Evolutionary conservation across 108 stramenopile species (phyloP).

Genomic region (Schizochytrium sp.): DNA sequence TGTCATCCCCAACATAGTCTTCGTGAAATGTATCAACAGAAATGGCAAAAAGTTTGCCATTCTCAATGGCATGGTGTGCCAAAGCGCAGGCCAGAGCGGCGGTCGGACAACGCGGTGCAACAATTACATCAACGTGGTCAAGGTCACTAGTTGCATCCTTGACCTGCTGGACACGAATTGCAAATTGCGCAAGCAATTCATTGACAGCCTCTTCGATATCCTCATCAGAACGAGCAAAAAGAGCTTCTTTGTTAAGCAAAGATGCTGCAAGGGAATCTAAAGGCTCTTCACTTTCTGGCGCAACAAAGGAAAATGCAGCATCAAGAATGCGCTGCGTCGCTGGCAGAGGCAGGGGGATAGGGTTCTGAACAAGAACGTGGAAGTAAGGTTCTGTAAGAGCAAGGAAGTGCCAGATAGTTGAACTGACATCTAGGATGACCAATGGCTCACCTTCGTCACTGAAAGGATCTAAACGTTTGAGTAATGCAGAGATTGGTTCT

Average conservation of each 20-base stretch:
- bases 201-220: constrained; percentile 12
- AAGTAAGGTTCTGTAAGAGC: not conserved
- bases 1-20: not conserved
- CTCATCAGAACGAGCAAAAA: not conserved
- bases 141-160: not conserved
- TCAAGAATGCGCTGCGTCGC: not conserved
- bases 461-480: not conserved
- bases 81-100: not conserved
- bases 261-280: not conserved
- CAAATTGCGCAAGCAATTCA: constrained; percentile 14
- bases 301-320: constrained; percentile 6
- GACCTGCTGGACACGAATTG: not conserved
- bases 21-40: constrained; percentile 9
- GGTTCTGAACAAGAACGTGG: constrained; percentile 19
- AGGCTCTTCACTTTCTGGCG: not conserved
- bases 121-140: not conserved
- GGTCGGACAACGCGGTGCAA: constrained; percentile 5
- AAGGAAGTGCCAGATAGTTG: not conserved
- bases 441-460: not conserved
- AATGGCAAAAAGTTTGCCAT: constrained; percentile 13
- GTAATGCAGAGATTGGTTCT: not conserved
- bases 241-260: not conserved
- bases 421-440: not conserved
- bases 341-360: not conserved
- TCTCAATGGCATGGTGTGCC: constrained; percentile 26